Conservation (phyloP, 2,329 filamentous ascomycete species). For the Hymenoscyphus infarciens region DNA sequence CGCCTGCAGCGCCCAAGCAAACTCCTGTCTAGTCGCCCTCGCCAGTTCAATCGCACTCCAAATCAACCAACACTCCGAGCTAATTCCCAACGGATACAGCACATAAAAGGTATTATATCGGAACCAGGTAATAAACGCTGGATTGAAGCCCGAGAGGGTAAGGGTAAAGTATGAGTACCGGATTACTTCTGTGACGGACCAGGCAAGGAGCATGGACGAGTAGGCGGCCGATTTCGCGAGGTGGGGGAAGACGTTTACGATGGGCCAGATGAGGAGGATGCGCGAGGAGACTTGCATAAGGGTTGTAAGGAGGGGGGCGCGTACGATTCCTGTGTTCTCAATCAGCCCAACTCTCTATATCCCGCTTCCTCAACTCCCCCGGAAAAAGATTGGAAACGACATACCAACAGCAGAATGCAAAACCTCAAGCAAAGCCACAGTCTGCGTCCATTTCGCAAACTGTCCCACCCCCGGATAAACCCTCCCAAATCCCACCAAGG, state of each 20-base stretch:
- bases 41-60: slow-evolving; percentile 64
- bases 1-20: slow-evolving; percentile 57
- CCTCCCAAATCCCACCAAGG: slow-evolving; percentile 50
- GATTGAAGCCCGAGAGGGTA: slow-evolving; percentile 60
- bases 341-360: neutral
- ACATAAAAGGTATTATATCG: slow-evolving; percentile 91
- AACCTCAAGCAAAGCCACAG: slow-evolving; percentile 76
- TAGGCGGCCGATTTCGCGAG: slow-evolving; percentile 62
- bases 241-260: slow-evolving; percentile 70
- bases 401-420: slow-evolving; percentile 74
- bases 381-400: slow-evolving; percentile 26
- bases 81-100: slow-evolving; percentile 88
- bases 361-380: neutral
- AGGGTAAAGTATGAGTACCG: slow-evolving; percentile 90
- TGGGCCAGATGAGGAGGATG: slow-evolving; percentile 82
- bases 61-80: slow-evolving; percentile 80
- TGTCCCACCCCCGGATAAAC: slow-evolving; percentile 61
- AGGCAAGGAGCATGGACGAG: slow-evolving; percentile 77
- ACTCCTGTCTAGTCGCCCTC: slow-evolving; percentile 45
- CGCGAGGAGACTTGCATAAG: slow-evolving; percentile 85
- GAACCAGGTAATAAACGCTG: slow-evolving; percentile 69
- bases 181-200: slow-evolving; percentile 88
- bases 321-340: slow-evolving; percentile 64
- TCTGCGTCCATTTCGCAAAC: slow-evolving; percentile 79
- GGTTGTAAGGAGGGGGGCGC: slow-evolving; percentile 81